These are phyloP conservation scores for Nemania serpens DNA, from an alignment of 2,329 filamentous ascomycete genomes.

Conservation along the genomic window DNA sequence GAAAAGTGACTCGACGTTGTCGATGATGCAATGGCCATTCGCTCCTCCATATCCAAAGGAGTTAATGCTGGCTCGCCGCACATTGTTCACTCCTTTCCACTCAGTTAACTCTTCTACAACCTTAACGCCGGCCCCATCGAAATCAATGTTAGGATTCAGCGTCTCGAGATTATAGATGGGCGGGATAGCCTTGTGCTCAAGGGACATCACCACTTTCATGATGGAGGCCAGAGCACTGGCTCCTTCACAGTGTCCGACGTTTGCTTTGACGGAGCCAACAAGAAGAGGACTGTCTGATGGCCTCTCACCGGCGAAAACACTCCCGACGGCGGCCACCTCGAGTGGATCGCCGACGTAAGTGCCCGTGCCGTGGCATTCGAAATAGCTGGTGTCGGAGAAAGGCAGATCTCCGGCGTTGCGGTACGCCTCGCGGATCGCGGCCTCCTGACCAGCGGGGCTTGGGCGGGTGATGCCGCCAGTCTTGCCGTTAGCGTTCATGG, in stretches of 20 bases:
- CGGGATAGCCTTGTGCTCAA: constrained; percentile 38
- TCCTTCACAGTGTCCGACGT: constrained; percentile 33
- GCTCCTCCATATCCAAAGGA: constrained; percentile 41
- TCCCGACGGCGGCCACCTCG: constrained; percentile 44
- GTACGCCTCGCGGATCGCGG: constrained; percentile 33
- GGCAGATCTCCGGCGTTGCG: constrained; percentile 25
- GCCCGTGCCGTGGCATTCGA: constrained; percentile 43
- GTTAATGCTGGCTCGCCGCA: constrained; percentile 36
- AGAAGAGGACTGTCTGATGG: constrained; percentile 29
- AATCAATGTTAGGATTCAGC: constrained; percentile 35
- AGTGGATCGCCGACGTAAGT: constrained; percentile 47
- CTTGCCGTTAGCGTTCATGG: constrained; percentile 33
- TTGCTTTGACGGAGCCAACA: constrained; percentile 31
- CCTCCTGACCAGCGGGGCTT: constrained; percentile 28
- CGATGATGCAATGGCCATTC: constrained; percentile 39
- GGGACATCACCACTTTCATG: constrained; percentile 32
- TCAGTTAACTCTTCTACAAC: constrained; percentile 23
- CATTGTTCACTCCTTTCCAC: constrained; percentile 30
- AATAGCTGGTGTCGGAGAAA: constrained; percentile 22
- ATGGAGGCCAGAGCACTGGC: constrained; percentile 36
- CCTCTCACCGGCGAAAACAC: constrained; percentile 18
- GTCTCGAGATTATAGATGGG: constrained; percentile 33
- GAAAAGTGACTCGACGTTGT: constrained; percentile 29
- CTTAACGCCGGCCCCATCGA: constrained; percentile 23
- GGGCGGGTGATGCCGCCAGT: constrained; percentile 32